These are phyloP conservation scores for Lignosus rhinocerotis DNA, from an alignment of 1,284 basidiomycete genomes.

Conservation along the genomic window DNA sequence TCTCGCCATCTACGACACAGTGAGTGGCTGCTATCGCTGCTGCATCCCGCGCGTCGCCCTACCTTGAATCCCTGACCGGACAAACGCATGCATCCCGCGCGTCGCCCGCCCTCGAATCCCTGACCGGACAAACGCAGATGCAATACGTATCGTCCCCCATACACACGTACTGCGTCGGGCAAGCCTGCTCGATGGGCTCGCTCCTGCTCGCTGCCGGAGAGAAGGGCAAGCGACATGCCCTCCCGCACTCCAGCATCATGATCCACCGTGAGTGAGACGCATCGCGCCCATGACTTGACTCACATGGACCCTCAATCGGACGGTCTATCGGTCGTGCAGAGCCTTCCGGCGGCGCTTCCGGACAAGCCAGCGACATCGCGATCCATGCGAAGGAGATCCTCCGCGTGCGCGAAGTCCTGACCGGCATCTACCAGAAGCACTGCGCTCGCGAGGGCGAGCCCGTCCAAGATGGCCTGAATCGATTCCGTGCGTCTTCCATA, in stretches of 20 bases:
- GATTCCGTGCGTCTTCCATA: conserved; percentile 66
- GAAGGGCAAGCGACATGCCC: conserved; percentile 83
- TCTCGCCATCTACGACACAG: conserved; percentile 93
- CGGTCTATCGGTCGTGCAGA: conserved; percentile 52
- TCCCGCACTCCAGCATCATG: conserved; percentile 94
- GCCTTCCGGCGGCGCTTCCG: conserved; percentile 91
- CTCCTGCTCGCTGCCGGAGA: conserved; percentile 86
- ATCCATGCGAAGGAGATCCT: conserved; percentile 94
- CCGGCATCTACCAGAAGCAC: conserved; percentile 82
- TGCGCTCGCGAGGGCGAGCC: conserved; percentile 70
- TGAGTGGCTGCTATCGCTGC: conserved; percentile 35
- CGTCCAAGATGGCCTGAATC: conserved; percentile 59
- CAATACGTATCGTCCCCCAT: conserved; percentile 92
- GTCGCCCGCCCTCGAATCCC: neutral
- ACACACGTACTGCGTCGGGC: conserved; percentile 92
- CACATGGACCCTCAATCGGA: neutral
- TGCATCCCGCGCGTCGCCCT: too few species aligned
- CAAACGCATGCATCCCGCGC: too few species aligned
- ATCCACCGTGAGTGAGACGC: conserved; percentile 77
- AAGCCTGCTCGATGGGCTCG: conserved; percentile 93
- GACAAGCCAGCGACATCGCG: conserved; percentile 91
- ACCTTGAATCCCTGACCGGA: neutral
- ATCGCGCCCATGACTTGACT: conserved; percentile 6
- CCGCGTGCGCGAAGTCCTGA: conserved; percentile 78
- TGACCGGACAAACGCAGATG: conserved; percentile 54